Evolutionary conservation across 495 filamentous ascomycete species (phyloP).

Genomic region (Annulohypoxylon moriforme): DNA sequence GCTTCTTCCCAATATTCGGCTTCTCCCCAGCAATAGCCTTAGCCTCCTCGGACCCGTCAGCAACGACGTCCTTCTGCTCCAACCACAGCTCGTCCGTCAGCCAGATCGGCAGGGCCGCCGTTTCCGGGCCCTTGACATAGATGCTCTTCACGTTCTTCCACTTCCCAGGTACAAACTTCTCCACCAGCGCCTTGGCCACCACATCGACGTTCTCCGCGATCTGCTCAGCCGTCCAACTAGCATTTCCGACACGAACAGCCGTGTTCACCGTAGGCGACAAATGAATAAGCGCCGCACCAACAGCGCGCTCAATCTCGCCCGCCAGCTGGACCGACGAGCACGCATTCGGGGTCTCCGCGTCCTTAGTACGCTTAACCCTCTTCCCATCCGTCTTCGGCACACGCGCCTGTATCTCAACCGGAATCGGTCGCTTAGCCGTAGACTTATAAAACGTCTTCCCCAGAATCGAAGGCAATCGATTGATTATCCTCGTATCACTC

Average conservation of each 20-base stretch:
- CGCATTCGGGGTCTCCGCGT: conserved; percentile 50
- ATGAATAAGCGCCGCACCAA: conserved; percentile 78
- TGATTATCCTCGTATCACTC: conserved; percentile 84
- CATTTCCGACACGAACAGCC: conserved; percentile 76
- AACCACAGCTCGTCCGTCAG: conserved; percentile 90
- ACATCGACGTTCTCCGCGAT: conserved; percentile 81
- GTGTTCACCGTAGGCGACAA: conserved; percentile 73
- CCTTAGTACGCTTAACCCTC: conserved; percentile 64
- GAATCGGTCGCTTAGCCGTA: conserved; percentile 84
- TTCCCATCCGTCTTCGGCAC: conserved; percentile 75
- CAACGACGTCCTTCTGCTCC: conserved; percentile 80
- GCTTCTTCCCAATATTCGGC: conserved; percentile 74
- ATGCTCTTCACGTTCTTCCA: conserved; percentile 86
- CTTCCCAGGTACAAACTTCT: conserved; percentile 81
- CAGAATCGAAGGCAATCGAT: conserved; percentile 76
- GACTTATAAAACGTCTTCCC: conserved; percentile 89
- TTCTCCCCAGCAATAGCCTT: conserved; percentile 60
- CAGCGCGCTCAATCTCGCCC: conserved; percentile 49
- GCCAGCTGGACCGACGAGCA: conserved; percentile 41
- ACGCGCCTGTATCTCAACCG: conserved; percentile 75
- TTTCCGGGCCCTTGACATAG: conserved; percentile 85
- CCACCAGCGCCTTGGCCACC: conserved; percentile 73
- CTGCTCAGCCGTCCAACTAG: conserved; percentile 77
- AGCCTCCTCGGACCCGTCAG: conserved; percentile 64
- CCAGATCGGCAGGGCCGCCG: conserved; percentile 90